Evolutionary conservation across 805 yeast genomes (phyloP), one percentile per base, ranked within the genome.

Genomic region (Cyberlindnera misumaiensis): DNA sequence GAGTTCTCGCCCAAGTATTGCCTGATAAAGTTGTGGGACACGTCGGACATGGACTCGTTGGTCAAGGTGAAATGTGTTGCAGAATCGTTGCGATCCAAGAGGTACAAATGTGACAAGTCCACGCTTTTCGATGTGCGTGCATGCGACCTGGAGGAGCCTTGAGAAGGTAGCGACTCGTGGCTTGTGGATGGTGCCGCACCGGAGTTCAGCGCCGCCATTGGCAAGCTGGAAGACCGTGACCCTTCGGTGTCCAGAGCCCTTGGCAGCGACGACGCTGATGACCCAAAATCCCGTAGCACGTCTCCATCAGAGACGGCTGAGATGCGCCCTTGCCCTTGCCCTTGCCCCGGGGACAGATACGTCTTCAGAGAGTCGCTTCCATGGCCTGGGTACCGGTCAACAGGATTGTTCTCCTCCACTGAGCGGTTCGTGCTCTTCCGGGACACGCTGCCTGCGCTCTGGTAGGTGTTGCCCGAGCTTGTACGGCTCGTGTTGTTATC

Each of bases 1-100:
- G 71, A 61, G 44, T 70, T 67, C 26, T 63, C 62, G n/a, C 82
- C 81, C 39, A 78, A 57, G 50, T 74, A 73, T 45, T 67, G 74
- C 39, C 68, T 70, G 45, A 76, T 65, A 44, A 69, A 44, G 49
- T 67, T 69, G 42, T 77, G 83, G 28, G 72, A 66, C 39, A 70
- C 64, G 56, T 73, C 81, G 1, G 73, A 71, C 40, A 70, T 53
- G 11, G 58, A 51, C 46, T 66, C 69, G 38, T 59, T 62, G 2
- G 70, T 64, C 11, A 64, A 43, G 1, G 68, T 65, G 46, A 49
- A 55, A 41, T 60, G 68, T 8, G 24, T 8, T 7, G 64, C 43
- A 9, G 62, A 59, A 18, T 50, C 57, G 35, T 47, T 47, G 16
- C 58, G 48, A 35, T 56, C 62, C 48, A 58, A 47, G 35, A 60